Percentiles rank a stretch among this genome's conserved stretches.
Evolutionary conservation across 176 grass and related monocot genomes (phyloP).

Genomic region (Ampelocalamus luodianensis): DNA sequence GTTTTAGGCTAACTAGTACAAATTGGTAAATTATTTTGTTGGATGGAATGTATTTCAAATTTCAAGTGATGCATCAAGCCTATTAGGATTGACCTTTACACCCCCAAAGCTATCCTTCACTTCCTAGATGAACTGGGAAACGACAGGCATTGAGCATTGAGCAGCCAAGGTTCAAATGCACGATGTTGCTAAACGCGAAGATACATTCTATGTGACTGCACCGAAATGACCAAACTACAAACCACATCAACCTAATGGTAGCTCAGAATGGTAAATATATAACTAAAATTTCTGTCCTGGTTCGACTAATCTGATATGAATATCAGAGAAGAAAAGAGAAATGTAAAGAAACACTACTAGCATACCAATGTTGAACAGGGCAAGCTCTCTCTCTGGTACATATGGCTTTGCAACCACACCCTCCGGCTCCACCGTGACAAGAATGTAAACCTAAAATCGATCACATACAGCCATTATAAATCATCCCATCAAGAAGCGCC

Average conservation of each 20-base stretch:
- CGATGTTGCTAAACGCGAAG: not conserved
- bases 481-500: not conserved
- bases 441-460: constrained; percentile 67
- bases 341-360: not conserved
- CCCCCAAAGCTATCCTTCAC: not conserved
- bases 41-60: constrained; percentile 1
- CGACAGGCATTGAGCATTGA: not conserved
- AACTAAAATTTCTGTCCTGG: not conserved
- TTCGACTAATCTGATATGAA: not conserved
- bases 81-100: constrained; percentile 7
- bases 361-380: constrained; percentile 74
- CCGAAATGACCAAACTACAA: not conserved
- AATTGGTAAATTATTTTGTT: not conserved
- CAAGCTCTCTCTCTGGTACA: constrained; percentile 63
- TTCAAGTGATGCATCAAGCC: not conserved
- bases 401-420: constrained; percentile 70
- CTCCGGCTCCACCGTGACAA: constrained; percentile 69
- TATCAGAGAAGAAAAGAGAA: not conserved
- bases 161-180: not conserved
- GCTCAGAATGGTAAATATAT: not conserved
- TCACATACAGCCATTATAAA: not conserved
- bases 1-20: not conserved
- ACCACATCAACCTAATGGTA: not conserved
- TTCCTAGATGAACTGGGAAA: constrained; percentile 28
- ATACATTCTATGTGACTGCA: not conserved